phyloP scores from a whole-genome alignment of 129 eudicot genomes.

The Daucus carota region DNA sequence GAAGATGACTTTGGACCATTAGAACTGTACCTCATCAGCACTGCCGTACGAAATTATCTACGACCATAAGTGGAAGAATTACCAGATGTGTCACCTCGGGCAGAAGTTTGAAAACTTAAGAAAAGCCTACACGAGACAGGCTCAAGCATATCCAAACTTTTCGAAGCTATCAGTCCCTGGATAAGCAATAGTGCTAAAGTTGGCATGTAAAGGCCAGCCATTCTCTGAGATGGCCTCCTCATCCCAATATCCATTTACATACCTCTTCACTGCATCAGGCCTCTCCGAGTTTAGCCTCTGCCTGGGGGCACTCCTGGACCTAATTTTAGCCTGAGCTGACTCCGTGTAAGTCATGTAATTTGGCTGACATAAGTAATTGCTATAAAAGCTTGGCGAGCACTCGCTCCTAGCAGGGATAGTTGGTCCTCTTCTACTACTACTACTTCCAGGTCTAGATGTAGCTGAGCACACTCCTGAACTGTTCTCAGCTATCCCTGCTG shows the following conservation, averaged over 20 bases:
- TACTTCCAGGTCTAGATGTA: slow-evolving; percentile 53
- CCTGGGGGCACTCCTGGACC: slow-evolving; percentile 87
- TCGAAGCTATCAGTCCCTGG: slow-evolving; percentile 19
- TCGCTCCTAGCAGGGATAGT: slow-evolving; percentile 49
- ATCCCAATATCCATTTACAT: slow-evolving; percentile 41
- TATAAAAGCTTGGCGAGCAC: slow-evolving; percentile 49
- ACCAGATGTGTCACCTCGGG: slow-evolving; percentile 6
- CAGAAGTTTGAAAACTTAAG: background rate
- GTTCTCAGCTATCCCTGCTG: slow-evolving; percentile 33
- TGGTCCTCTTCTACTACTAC: slow-evolving; percentile 46
- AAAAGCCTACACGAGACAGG: background rate
- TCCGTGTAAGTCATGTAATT: slow-evolving; percentile 82
- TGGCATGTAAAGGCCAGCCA: slow-evolving; percentile 24
- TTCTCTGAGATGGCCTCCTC: slow-evolving; percentile 50
- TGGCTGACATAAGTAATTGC: slow-evolving; percentile 51
- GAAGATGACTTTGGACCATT: background rate
- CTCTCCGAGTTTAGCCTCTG: slow-evolving; percentile 51
- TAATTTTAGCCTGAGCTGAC: slow-evolving; percentile 62
- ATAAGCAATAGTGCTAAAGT: slow-evolving; percentile 20
- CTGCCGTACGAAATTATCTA: slow-evolving; percentile 9
- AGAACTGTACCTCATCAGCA: slow-evolving; percentile 3
- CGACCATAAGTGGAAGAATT: background rate
- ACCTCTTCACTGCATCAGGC: slow-evolving; percentile 28
- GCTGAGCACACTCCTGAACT: slow-evolving; percentile 47
- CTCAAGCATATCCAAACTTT: slow-evolving; percentile 7